A percentile compares a stretch with the other conserved stretches of the same genome.
These are phyloP conservation scores for Picochlorum sp. DNA, from an alignment of 139 green algal species.

Conservation along the genomic window DNA sequence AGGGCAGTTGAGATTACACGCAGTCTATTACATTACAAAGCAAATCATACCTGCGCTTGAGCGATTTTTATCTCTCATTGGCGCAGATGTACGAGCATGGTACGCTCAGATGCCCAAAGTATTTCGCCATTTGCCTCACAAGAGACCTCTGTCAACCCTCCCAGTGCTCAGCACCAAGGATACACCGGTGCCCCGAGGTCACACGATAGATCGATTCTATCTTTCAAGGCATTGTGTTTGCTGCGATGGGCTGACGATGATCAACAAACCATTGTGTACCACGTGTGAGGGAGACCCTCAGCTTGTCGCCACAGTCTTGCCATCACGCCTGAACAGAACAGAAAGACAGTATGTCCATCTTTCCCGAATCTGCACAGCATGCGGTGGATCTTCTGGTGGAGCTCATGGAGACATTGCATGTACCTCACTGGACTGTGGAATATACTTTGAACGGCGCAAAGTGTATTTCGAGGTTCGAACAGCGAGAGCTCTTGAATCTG, in stretches of 20 bases:
- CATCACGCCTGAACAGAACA: constrained; percentile 37
- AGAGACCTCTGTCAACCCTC: constrained; percentile 41
- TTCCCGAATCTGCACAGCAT: constrained; percentile 66
- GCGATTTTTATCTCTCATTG: constrained; percentile 76
- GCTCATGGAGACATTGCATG: constrained; percentile 68
- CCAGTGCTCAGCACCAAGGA: constrained; percentile 12
- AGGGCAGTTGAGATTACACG: constrained; percentile 64
- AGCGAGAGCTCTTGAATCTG: constrained; percentile 32
- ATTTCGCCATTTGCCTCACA: constrained; percentile 69
- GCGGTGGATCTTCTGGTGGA: constrained; percentile 44
- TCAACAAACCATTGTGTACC: constrained; percentile 56
- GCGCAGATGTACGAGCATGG: constrained; percentile 80
- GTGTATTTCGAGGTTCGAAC: constrained; percentile 39
- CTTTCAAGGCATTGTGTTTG: constrained; percentile 84
- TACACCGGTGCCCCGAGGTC: background rate
- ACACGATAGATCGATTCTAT: constrained; percentile 81
- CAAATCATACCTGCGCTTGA: constrained; percentile 88
- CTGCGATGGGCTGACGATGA: constrained; percentile 73
- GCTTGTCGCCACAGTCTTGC: constrained; percentile 40
- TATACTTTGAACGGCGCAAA: constrained; percentile 87
- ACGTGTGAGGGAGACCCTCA: constrained; percentile 44
- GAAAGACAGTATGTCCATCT: constrained; percentile 54
- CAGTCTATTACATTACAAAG: constrained; percentile 91
- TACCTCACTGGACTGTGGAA: constrained; percentile 78
- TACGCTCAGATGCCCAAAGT: constrained; percentile 65